phyloP scores from a whole-genome alignment of 768 basidiomycete genomes.

The Leccinum subtestaceum region DNA sequence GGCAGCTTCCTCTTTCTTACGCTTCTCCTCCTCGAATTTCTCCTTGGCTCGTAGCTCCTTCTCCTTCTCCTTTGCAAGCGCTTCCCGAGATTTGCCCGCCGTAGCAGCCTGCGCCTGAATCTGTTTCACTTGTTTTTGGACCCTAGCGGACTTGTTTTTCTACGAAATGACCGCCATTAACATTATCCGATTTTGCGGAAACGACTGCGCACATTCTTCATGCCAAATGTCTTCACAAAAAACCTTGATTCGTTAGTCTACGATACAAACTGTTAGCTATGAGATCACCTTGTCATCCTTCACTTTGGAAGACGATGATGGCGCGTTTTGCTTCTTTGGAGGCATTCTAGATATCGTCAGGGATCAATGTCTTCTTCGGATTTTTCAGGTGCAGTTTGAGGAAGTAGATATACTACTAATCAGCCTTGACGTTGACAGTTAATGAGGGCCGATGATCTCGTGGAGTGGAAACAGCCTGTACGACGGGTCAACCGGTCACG shows the following conservation, averaged over 20 bases:
- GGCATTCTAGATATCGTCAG: constrained; percentile 49
- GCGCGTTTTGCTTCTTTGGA: constrained; percentile 68
- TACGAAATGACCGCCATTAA: constrained; percentile 29
- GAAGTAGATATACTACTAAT: background rate
- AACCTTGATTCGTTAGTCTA: constrained; percentile 31
- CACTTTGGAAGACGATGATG: constrained; percentile 60
- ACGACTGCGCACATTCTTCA: constrained; percentile 71
- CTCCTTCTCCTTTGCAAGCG: constrained; percentile 83
- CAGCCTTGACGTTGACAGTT: background rate
- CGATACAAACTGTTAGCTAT: constrained; percentile 9
- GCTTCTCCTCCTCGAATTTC: constrained; percentile 78
- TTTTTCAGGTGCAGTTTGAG: background rate
- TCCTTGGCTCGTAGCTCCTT: constrained; percentile 72
- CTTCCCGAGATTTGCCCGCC: constrained; percentile 77
- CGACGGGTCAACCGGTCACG: no score
- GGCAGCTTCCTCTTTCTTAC: constrained; percentile 80
- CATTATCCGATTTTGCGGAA: constrained; percentile 6
- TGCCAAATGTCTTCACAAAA: constrained; percentile 68
- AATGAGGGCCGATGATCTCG: background rate
- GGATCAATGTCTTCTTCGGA: background rate
- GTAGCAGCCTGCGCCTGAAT: constrained; percentile 75
- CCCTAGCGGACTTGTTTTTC: constrained; percentile 96
- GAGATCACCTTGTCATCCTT: constrained; percentile 76
- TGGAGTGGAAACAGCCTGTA: background rate
- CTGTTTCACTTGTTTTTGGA: constrained; percentile 78